Base-by-base conservation (phyloP, 2,329 filamentous ascomycete genomes). In the Pseudogymnoascus sp. region DNA sequence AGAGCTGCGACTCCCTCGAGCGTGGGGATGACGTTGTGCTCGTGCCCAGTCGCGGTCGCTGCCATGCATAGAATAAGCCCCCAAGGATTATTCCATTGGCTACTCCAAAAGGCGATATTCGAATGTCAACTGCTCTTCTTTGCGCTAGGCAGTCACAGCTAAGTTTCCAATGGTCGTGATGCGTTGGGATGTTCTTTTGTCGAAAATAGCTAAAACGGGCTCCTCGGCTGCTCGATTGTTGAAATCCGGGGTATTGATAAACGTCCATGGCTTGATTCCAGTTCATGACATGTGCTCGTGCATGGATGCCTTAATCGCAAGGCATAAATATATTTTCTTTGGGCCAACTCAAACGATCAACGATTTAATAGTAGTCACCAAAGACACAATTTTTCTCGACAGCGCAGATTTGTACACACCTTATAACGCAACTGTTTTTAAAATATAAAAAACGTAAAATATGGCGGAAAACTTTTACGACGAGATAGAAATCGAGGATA, bases 401-500 rank as follows among this genome's bases (percentile, higher is more conserved):
- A n/a, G 2, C 14, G 9, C 33, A 16, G 20, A 58, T 58, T 38
- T 38, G 12, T 54, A 54, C 47, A 30, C 16, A 14, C 11, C 6
- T 33, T 33, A 14, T 28, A 58, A 30, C 38, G 20, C 22, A 60
- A 60, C 36, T 11, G 38, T 33, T 41, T 4, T 25, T 18, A 54
- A 60, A 54, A 60, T 50, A 33, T 25, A 50, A 50, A 20, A 50
- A 22, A 3, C 37, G 2, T 6, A n/a, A 61, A 58, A 58, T 22
- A 87, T 86, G 84, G 80, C 85, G 36, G 85, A 86, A 72, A 83
- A 87, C 66, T 90, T 96, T 73, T 97, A 97, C 79, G 93, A 97
- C 72, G 93, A 97, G 76, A 93, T 97, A 75, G 93, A 97, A 74
- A 97, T 97, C 78, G 93, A 97, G 75, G 94, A 99, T 76, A 96